Conservation (phyloP, 139 green algal species). For the Chlamydomonas schloesseri region DNA sequence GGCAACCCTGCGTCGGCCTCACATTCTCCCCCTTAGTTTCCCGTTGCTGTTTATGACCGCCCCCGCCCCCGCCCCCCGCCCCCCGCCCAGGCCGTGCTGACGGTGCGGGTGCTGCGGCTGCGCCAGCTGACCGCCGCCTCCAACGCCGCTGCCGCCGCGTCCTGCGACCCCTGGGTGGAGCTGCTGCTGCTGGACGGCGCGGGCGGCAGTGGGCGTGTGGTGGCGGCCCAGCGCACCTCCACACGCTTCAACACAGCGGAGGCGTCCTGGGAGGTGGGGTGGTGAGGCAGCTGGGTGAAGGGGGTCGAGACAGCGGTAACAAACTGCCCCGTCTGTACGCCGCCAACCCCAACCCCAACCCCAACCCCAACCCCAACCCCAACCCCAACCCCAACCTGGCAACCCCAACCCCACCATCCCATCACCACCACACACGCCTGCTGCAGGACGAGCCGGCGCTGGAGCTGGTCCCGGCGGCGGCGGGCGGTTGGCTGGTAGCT, state of each 20-base stretch:
- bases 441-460: background rate
- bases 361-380: no score
- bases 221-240: background rate
- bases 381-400: no score
- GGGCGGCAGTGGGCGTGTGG: conserved; percentile 14
- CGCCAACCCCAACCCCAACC: no score
- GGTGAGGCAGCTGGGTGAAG: no score
- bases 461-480: background rate
- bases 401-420: no score
- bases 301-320: no score
- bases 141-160: background rate
- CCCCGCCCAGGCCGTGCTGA: background rate
- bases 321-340: no score
- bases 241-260: conserved; percentile 2
- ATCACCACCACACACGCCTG: no score
- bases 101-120: conserved; percentile 28
- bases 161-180: conserved; percentile 24
- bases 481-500: conserved; percentile 12
- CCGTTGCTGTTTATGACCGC: background rate
- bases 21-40: no score
- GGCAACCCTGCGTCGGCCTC: no score
- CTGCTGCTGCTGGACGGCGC: conserved; percentile 23
- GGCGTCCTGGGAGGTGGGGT: background rate
- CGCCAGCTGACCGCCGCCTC: conserved; percentile 6
- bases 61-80: background rate